These are phyloP conservation scores for Deinandra increscens DNA, from an alignment of 129 eudicot genomes.

Conservation along the genomic window DNA sequence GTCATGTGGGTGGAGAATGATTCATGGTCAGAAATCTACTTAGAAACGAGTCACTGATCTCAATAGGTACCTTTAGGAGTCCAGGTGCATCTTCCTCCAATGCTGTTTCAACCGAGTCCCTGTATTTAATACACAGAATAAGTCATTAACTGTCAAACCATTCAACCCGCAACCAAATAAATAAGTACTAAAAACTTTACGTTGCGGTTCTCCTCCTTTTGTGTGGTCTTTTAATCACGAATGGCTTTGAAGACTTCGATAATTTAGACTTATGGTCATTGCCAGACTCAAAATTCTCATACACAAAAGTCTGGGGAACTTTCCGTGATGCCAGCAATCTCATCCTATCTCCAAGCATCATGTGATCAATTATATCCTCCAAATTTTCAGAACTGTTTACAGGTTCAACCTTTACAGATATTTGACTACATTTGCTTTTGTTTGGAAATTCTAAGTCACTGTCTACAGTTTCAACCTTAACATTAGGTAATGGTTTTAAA, in stretches of 20 bases:
- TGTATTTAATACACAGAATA: slow-evolving; percentile 31
- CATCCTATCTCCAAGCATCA: slow-evolving; percentile 66
- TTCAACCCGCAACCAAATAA: background rate
- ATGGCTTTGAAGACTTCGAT: slow-evolving; percentile 44
- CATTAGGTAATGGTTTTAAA: slow-evolving; percentile 25
- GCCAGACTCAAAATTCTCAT: slow-evolving; percentile 29
- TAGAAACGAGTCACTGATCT: background rate
- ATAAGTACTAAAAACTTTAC: slow-evolving; percentile 37
- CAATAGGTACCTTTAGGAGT: slow-evolving; percentile 64
- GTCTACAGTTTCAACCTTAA: slow-evolving; percentile 59
- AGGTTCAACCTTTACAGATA: slow-evolving; percentile 47
- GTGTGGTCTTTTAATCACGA: slow-evolving; percentile 43
- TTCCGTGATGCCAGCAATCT: slow-evolving; percentile 50
- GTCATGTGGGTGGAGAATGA: slow-evolving; percentile 9
- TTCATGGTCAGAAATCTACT: slow-evolving; percentile 3
- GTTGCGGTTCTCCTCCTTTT: slow-evolving; percentile 88
- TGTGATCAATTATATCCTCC: slow-evolving; percentile 67
- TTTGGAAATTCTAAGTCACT: slow-evolving; percentile 23
- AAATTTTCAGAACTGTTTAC: slow-evolving; percentile 26
- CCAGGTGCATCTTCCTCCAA: slow-evolving; percentile 99
- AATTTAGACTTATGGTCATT: slow-evolving; percentile 34
- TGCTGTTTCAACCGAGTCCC: slow-evolving; percentile 85
- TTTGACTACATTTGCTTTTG: slow-evolving; percentile 12
- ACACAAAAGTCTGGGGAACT: slow-evolving; percentile 9
- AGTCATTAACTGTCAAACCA: slow-evolving; percentile 10